A percentile compares a stretch with the other conserved stretches of the same genome.
phyloP scores from a whole-genome alignment of 148 eudicot species.

The Drosera capensis region DNA sequence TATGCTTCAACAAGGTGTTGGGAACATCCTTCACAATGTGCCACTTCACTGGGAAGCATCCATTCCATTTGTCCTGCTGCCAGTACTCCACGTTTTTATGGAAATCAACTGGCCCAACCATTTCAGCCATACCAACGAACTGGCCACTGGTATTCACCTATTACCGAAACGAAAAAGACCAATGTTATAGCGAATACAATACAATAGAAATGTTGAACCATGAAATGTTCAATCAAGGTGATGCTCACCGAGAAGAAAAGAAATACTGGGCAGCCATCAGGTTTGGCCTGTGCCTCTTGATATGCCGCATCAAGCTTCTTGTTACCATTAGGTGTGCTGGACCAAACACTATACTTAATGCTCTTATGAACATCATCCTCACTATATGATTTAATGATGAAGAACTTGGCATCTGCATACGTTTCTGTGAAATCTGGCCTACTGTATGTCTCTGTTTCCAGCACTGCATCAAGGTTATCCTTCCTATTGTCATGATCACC shows the following conservation, averaged over 20 bases:
- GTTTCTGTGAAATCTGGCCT: constrained; percentile 35
- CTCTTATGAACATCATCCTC: constrained; percentile 85
- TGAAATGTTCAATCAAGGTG: too few species aligned
- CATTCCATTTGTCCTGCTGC: constrained; percentile 91
- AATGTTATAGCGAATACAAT: background rate
- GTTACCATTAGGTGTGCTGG: constrained; percentile 79
- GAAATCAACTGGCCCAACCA: constrained; percentile 66
- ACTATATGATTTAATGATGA: constrained; percentile 64
- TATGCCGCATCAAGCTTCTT: constrained; percentile 81
- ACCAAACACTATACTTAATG: constrained; percentile 63
- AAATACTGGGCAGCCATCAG: constrained; percentile 48
- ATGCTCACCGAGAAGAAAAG: constrained; percentile 57
- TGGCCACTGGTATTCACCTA: constrained; percentile 80
- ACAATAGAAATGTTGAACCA: background rate
- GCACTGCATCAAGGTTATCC: constrained; percentile 8
- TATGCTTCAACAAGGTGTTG: constrained; percentile 58
- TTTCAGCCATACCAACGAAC: constrained; percentile 82
- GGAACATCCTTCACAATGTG: constrained; percentile 83
- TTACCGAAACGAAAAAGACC: background rate
- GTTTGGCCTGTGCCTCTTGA: constrained; percentile 42
- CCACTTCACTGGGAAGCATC: constrained; percentile 75
- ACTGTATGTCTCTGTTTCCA: constrained; percentile 42
- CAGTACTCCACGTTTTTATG: constrained; percentile 60
- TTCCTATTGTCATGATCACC: constrained; percentile 22
- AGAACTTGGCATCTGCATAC: constrained; percentile 53